Evolutionary conservation across 306 rosid species (phyloP), one percentile per base, ranked within the genome.

Genomic region (Parietaria judaica): DNA sequence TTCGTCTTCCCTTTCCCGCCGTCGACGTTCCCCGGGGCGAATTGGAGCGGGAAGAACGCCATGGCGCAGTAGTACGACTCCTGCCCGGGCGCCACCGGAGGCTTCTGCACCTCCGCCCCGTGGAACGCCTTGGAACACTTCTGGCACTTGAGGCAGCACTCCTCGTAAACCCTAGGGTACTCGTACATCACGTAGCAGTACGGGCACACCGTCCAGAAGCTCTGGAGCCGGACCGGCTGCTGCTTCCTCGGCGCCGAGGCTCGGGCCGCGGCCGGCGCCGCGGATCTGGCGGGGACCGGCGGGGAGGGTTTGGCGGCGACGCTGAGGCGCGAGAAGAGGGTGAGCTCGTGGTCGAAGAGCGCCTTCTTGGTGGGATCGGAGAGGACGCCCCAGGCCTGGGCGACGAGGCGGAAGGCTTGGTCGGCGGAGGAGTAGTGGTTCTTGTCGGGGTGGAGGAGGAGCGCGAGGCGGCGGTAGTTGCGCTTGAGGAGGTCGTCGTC

Each of bases 201-300:
- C 0, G 99, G 97, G 15, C 99, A 94, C n/a, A 87, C 82, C 14
- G 97, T 94, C 99, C 99, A 94, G 76, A 94, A 92, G 31, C 69
- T 84, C 56, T 54, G 59, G 47, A 79, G 39, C 23, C 82, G 31
- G 31, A 79, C 58, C 51, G 14, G 15, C 49, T 23, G 31, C 62
- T 3, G 5, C 63, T 35, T 39, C 48, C 6, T 43, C 39, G 14
- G 37, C 6, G 17, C n/a, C 51, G 36, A 8, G 14, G 36, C 66
- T 74, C 0, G 16, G 65, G 41, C 66, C 80, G 5, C 65, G 66
- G 49, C 68, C 67, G 8, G 58, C 58, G 73, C 53, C 46, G 94
- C 80, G 9, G 88, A 82, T 23, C 31, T 23, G 31, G 31, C 31
- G 31, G 31, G 31, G 7, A 83, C 92, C 0, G 90, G 84, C 31